phyloP scores from a whole-genome alignment of 139 green algal species.

The Pseudopediastrum boryanum region DNA sequence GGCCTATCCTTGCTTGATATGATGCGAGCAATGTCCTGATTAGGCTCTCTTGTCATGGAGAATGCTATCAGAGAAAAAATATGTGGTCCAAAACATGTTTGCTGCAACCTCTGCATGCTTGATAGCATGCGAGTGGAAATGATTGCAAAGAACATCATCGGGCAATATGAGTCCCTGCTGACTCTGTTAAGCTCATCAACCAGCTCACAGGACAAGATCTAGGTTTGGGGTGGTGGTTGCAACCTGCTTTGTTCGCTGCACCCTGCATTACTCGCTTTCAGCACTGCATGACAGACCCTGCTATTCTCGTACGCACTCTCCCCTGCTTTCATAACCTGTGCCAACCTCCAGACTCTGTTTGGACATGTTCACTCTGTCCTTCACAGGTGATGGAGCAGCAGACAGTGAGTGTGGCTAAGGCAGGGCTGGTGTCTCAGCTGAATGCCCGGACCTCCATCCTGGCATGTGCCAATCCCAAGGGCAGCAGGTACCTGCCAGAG shows the following conservation, averaged over 20 bases:
- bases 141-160: no score
- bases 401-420: conserved; percentile 98
- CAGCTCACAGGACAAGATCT: no score
- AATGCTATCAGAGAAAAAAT: no score
- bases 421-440: conserved; percentile 96
- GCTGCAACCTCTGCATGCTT: no score
- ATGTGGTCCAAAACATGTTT: no score
- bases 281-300: not conserved
- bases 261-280: not conserved
- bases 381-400: conserved; percentile 98
- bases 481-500: conserved; percentile 48
- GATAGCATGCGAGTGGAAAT: no score
- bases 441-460: conserved; percentile 94
- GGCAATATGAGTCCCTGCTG: no score
- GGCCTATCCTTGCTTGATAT: no score
- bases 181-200: no score
- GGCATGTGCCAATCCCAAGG: conserved; percentile 72
- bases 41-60: no score
- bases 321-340: conserved; percentile 4
- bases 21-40: no score
- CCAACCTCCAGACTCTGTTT: not conserved
- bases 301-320: not conserved
- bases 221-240: no score
- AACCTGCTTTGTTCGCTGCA: not conserved
- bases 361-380: not conserved